Conservation (phyloP, 768 basidiomycete species). For the Mycena maculata region DNA sequence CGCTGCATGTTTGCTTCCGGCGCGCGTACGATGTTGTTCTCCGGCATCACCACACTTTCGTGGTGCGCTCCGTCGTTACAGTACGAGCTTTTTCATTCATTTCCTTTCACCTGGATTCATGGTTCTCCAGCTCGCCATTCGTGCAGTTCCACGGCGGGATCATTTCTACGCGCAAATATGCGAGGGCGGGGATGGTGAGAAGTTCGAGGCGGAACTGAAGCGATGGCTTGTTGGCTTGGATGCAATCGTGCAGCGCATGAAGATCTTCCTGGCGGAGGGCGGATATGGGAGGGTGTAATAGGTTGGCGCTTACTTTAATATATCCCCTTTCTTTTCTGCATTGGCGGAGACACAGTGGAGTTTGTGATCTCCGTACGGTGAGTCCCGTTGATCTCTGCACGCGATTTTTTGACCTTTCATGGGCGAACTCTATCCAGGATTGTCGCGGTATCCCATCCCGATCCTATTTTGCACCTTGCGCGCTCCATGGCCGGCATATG, state of each 20-base stretch:
- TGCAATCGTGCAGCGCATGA: conserved; percentile 61
- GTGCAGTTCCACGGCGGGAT: conserved; percentile 67
- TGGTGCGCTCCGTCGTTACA: conserved; percentile 72
- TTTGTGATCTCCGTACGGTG: too few species aligned
- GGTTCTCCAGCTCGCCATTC: conserved; percentile 61
- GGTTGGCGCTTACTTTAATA: background rate
- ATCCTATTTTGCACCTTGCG: too few species aligned
- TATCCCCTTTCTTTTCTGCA: too few species aligned
- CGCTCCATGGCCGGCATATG: too few species aligned
- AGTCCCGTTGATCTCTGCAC: too few species aligned
- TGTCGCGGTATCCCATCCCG: too few species aligned
- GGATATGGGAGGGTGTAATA: conserved; percentile 62
- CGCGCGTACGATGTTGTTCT: conserved; percentile 77
- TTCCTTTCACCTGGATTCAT: conserved; percentile 1
- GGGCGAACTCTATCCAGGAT: too few species aligned
- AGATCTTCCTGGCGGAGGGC: conserved; percentile 63
- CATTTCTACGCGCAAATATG: conserved; percentile 75
- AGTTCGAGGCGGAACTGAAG: conserved; percentile 63
- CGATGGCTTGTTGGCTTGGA: conserved; percentile 74
- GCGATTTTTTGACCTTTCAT: too few species aligned
- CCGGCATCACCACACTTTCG: conserved; percentile 71
- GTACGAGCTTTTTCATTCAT: conserved; percentile 51
- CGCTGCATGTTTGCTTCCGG: conserved; percentile 77
- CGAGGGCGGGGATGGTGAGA: conserved; percentile 65
- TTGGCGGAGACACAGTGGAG: too few species aligned